These are phyloP conservation scores for Candida tibetensis DNA, from an alignment of 805 yeast genomes.

Conservation along the genomic window DNA sequence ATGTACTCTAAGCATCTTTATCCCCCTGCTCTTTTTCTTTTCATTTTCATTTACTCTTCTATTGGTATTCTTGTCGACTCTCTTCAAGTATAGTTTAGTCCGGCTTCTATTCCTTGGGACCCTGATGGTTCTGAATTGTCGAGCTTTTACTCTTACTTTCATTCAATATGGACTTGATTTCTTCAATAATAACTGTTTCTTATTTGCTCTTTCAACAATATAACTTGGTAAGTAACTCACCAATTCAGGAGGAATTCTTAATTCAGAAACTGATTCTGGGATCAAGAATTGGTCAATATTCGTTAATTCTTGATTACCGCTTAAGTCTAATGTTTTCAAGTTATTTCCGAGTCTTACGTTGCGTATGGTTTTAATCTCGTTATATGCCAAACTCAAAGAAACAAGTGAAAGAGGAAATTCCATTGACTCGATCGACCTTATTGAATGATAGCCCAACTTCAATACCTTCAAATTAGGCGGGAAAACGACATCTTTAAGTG, in stretches of 20 bases:
- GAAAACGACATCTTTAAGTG: conserved; percentile 40
- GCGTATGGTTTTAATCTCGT: conserved; percentile 36
- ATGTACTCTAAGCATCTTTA: too few species aligned
- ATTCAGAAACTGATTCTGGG: conserved; percentile 38
- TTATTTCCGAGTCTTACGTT: conserved; percentile 36
- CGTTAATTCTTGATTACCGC: conserved; percentile 41
- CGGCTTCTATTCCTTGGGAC: too few species aligned
- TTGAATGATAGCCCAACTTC: conserved; percentile 38
- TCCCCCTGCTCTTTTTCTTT: too few species aligned
- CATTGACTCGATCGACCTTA: conserved; percentile 35
- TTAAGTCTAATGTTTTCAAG: conserved; percentile 33
- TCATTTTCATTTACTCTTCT: too few species aligned
- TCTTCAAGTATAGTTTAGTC: too few species aligned
- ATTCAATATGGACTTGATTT: conserved; percentile 24
- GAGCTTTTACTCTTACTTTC: too few species aligned
- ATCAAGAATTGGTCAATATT: conserved; percentile 35
- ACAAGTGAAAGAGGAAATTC: conserved; percentile 37
- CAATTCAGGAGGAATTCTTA: conserved; percentile 34
- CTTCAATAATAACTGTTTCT: conserved; percentile 26
- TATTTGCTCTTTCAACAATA: conserved; percentile 40
- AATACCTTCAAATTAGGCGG: conserved; percentile 36
- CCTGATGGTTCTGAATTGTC: too few species aligned
- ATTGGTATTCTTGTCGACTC: too few species aligned
- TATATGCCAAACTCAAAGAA: conserved; percentile 34
- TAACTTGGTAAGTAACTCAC: conserved; percentile 34